Base-by-base conservation (phyloP, 192 early-diverging fungal species). In the Cladochytrium replicatum region DNA sequence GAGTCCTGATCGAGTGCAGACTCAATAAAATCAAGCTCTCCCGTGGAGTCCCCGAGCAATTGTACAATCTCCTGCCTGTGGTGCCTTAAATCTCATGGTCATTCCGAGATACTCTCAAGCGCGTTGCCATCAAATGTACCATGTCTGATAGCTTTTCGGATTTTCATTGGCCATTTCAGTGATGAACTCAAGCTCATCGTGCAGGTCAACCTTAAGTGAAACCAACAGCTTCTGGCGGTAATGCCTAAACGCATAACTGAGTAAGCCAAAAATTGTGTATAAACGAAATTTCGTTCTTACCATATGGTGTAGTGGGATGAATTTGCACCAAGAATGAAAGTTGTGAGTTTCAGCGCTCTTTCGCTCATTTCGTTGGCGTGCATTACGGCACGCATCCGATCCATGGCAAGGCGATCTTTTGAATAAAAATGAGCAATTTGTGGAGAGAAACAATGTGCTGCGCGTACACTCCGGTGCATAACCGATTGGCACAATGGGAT, bases 281-380 rank as follows among this genome's bases (percentile, higher is more conserved):
- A 17, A 24, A 50, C 24, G 32, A 15, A 25, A n/a, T 17, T 9
- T 24, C 5, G 29, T 30, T 15, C 63, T 2, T 67, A 86, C 96
- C 97, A 99, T 11, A 89, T 80, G 23, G 88, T 90, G 61, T 97
- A 99, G 73, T 98, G 93, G 1, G 85, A 84, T 6, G 97, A 86
- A 61, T 93, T 96, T 42, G 80, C 52, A 19, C 78, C 58, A 42
- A 99, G 81, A 40, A 96, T 87, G 25, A 71, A 68, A 44, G 68
- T 67, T 0, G 91, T 94, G 42, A 99, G 67, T 5, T 81, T 66
- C 41, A 95, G 71, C 11, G 85, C 94, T 17, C 97, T 74, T 38
- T 83, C 60, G 2, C 80, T 84, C 28, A 70, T 58, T 65, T 99
- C 97, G 39, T 82, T 62, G n/a, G 57, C 55, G 27, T 55, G 52